Percentiles rank a stretch among this genome's conserved stretches.
phyloP scores from a whole-genome alignment of 1,139 yeast species.

The Yamadazyma blattariae region DNA sequence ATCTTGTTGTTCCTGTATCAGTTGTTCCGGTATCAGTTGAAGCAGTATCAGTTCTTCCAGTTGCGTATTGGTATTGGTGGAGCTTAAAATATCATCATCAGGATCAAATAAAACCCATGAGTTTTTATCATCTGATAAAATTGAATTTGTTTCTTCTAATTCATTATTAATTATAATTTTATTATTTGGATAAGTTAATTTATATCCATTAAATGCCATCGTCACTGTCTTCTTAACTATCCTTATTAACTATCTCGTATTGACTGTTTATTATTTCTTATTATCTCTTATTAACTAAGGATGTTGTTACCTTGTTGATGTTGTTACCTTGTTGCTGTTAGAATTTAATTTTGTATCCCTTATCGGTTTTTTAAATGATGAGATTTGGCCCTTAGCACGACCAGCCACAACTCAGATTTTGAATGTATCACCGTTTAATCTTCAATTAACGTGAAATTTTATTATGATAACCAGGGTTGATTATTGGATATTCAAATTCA shows the following conservation, averaged over 20 bases:
- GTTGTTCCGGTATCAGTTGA: conserved; percentile 10
- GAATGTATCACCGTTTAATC: too few relatives aligned
- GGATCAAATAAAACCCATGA: conserved; percentile 47
- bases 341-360: too few relatives aligned
- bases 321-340: too few relatives aligned
- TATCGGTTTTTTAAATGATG: too few relatives aligned
- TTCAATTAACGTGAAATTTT: too few relatives aligned
- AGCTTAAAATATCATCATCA: conserved; percentile 39
- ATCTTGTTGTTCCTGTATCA: conserved; percentile 2
- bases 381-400: too few relatives aligned
- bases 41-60: conserved; percentile 4
- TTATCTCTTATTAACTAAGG: too few relatives aligned
- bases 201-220: conserved; percentile 18
- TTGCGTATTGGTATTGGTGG: conserved; percentile 17
- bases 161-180: conserved; percentile 10
- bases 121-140: conserved; percentile 26
- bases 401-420: too few relatives aligned
- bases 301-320: too few relatives aligned
- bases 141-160: conserved; percentile 12
- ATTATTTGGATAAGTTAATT: conserved; percentile 14
- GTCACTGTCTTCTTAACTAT: background rate
- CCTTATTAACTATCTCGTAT: background rate
- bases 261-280: background rate
- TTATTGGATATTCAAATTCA: too few relatives aligned
- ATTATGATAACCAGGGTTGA: too few relatives aligned